Evolutionary conservation across 768 basidiomycete species (phyloP).

Genomic region (Amanita molliuscula): DNA sequence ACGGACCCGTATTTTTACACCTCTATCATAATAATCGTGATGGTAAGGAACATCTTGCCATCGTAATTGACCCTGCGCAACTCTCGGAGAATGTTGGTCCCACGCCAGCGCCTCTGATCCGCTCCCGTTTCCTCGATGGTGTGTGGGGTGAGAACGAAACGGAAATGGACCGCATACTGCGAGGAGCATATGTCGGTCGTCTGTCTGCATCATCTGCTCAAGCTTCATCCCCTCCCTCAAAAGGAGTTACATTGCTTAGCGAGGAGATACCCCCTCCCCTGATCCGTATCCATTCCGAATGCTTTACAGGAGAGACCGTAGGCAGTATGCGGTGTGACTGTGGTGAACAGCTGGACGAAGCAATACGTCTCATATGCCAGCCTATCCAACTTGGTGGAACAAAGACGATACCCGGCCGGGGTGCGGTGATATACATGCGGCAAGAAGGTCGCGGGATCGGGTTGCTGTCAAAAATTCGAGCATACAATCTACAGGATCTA

Average conservation of each 20-base stretch:
- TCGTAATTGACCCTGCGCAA: slow-evolving; percentile 90
- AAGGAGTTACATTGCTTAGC: slow-evolving; percentile 9
- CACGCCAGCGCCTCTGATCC: slow-evolving; percentile 50
- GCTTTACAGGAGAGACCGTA: slow-evolving; percentile 96
- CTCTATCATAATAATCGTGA: slow-evolving; percentile 92
- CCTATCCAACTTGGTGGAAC: slow-evolving; percentile 40
- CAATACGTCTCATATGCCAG: slow-evolving; percentile 80
- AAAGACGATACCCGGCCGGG: slow-evolving; percentile 67
- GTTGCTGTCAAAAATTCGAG: slow-evolving; percentile 87
- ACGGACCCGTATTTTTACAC: slow-evolving; percentile 88
- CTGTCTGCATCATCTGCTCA: slow-evolving; percentile 47
- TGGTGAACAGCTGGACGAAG: slow-evolving; percentile 96
- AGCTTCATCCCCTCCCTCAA: slow-evolving; percentile 21
- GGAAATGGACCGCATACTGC: slow-evolving; percentile 83
- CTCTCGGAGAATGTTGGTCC: slow-evolving; percentile 35
- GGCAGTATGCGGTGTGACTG: slow-evolving; percentile 99
- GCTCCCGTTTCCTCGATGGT: slow-evolving; percentile 73
- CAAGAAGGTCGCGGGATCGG: slow-evolving; percentile 99
- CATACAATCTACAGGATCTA: slow-evolving; percentile 96
- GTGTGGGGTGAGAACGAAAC: slow-evolving; percentile 82
- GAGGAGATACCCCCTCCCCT: slow-evolving; percentile 59
- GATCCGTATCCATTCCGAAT: slow-evolving; percentile 95
- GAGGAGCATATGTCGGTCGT: slow-evolving; percentile 89
- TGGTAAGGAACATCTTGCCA: slow-evolving; percentile 89
- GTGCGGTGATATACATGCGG: slow-evolving; percentile 89